A percentile compares a stretch with the other conserved stretches of the same genome.
Conservation (phyloP, 306 rosid genomes). For the Prinsepia uniflora region DNA sequence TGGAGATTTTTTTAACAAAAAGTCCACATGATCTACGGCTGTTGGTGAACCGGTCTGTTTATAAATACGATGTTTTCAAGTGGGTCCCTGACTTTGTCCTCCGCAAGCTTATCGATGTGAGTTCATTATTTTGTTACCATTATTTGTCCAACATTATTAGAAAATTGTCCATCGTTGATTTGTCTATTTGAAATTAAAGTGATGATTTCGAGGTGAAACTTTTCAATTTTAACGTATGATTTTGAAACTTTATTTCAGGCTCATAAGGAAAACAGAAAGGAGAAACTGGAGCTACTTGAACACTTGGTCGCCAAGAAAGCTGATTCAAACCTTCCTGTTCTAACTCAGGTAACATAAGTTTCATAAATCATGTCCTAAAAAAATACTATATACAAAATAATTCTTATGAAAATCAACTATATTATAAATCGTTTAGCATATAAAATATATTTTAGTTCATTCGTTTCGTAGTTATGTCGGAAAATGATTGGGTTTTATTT, state of each 20-base stretch:
- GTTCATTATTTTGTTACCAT: not conserved
- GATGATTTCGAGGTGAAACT: not conserved
- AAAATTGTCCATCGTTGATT: too few species aligned
- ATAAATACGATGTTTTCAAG: not conserved
- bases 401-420: too few species aligned
- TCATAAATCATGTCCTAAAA: too few species aligned
- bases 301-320: conserved; percentile 26
- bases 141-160: not conserved
- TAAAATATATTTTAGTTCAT: too few species aligned
- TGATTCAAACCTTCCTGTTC: conserved; percentile 27
- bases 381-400: too few species aligned
- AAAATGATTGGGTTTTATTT: too few species aligned
- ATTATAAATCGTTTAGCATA: too few species aligned
- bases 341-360: conserved; percentile 41
- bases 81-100: conserved; percentile 34
- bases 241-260: not conserved
- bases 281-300: conserved; percentile 10
- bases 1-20: conserved; percentile 30
- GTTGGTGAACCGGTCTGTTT: conserved; percentile 8
- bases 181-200: too few species aligned
- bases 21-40: conserved; percentile 28
- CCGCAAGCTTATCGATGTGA: conserved; percentile 20
- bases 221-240: not conserved
- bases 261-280: conserved; percentile 1
- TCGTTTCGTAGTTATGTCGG: too few species aligned